Evolutionary conservation across 345 rosid genomes (phyloP), one percentile per base, ranked within the genome.

Genomic region (Eucalyptus tenuipes): DNA sequence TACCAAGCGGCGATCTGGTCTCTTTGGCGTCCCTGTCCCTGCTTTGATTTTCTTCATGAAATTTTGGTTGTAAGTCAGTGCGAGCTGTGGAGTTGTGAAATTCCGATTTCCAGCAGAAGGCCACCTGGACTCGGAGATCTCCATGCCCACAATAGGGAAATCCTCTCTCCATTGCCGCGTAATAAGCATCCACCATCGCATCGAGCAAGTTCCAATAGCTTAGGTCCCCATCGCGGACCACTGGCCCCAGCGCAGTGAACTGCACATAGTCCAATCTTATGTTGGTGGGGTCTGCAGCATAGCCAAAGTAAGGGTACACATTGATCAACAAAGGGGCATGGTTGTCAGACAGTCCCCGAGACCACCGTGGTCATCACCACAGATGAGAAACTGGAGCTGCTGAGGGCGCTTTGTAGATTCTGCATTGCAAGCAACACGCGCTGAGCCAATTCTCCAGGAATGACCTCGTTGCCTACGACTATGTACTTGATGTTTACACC

Each of bases 291-390:
- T 95, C 89, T 0, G 88, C 50, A 3, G 90, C 71, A 52, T 92
- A 92, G n/a, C 94, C 87, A 29, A 89, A 92, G 89, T 92, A 94
- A 86, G 96, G 94, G 57, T 91, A 93, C 20, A 88, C 88, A 9
- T 93, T 92, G 66, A 85, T 59, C 92, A 91, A 87, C 29, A 92
- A 89, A 13, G 94, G 94, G 40, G 92, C 84, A 42, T 85, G 88
- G 9, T 84, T 85, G 31, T 64, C n/a, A 17, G 50, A 59, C 81
- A 1, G 48, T 15, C 75, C 22, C 27, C 6, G 91, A 29, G 6
- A 93, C 86, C 2, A 87, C 92, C 0, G 94, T 93, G 31, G 90
- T 90, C 66, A 93, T 90, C 13, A 40, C 52, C 48, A 90, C 87
- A 2, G 82, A 75, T 40, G 47, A 75, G 82, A 91, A 90, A 33